These are phyloP conservation scores for Penicillium sp. DNA, from an alignment of 2,329 filamentous ascomycete genomes.

Conservation along the genomic window DNA sequence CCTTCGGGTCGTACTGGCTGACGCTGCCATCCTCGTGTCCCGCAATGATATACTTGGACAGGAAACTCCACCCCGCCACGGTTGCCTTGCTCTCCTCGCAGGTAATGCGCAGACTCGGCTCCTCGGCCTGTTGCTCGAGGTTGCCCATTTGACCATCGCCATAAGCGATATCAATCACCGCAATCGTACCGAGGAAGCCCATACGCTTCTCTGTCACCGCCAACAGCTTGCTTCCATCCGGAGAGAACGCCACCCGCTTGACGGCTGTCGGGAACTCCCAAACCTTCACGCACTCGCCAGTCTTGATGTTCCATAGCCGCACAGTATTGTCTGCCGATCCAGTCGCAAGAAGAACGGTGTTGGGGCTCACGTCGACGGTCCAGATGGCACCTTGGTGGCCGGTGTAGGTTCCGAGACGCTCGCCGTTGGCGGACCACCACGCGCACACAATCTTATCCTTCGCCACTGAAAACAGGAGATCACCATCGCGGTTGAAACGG, in stretches of 20 bases:
- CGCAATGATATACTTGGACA: conserved; percentile 93
- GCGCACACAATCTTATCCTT: conserved; percentile 97
- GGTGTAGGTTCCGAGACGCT: conserved; percentile 92
- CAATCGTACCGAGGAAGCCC: conserved; percentile 90
- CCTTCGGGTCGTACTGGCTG: conserved; percentile 87
- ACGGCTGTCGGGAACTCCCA: conserved; percentile 98
- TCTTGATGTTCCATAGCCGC: conserved; percentile 92
- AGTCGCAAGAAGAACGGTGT: conserved; percentile 84
- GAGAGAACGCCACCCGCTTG: conserved; percentile 96
- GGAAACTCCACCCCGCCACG: conserved; percentile 92
- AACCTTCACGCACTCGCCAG: conserved; percentile 87
- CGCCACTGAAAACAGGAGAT: conserved; percentile 90
- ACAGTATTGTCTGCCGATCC: conserved; percentile 98
- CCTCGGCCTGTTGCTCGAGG: conserved; percentile 73
- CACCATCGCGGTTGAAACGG: conserved; percentile 92
- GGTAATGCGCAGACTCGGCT: conserved; percentile 80
- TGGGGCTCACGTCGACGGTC: conserved; percentile 96
- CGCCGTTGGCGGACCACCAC: conserved; percentile 97
- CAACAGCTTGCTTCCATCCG: conserved; percentile 84
- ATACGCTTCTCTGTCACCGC: conserved; percentile 98
- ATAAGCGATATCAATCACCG: conserved; percentile 83
- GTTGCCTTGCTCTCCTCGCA: conserved; percentile 96
- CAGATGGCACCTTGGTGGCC: conserved; percentile 97
- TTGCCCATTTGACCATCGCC: conserved; percentile 59
- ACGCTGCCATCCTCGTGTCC: conserved; percentile 95